These are phyloP conservation scores for Claviceps sp. DNA, from an alignment of 2,329 filamentous ascomycete species.

Conservation along the genomic window DNA sequence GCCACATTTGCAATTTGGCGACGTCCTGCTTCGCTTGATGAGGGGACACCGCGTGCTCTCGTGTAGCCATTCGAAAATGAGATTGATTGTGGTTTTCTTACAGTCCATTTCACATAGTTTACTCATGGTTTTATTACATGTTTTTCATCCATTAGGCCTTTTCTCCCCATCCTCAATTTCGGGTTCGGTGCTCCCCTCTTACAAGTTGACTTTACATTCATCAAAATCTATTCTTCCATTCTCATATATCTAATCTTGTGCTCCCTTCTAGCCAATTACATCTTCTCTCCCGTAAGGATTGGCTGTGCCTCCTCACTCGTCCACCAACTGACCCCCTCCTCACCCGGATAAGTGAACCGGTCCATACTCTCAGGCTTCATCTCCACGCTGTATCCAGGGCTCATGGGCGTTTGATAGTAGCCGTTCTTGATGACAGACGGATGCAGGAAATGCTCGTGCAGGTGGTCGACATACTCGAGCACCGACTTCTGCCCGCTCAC, in stretches of 20 bases:
- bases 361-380: conserved; percentile 89
- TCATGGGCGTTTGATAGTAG: conserved; percentile 73
- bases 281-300: conserved; percentile 52
- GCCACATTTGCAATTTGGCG: no score
- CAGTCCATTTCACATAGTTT: no score
- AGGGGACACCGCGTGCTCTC: no score
- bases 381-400: conserved; percentile 82
- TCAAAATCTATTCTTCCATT: no score
- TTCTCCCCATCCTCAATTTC: not conserved
- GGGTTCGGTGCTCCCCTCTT: not conserved
- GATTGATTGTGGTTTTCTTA: no score
- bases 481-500: conserved; percentile 71
- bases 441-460: conserved; percentile 87
- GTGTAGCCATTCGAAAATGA: no score
- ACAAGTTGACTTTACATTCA: conserved; percentile 33
- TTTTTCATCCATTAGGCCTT: conserved; percentile 27
- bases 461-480: conserved; percentile 82
- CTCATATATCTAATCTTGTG: not conserved
- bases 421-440: conserved; percentile 70
- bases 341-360: conserved; percentile 60
- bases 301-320: conserved; percentile 61
- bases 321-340: conserved; percentile 76
- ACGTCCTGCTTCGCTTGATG: no score
- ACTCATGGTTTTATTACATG: conserved; percentile 10
- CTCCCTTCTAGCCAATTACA: conserved; percentile 18